Percentiles rank a stretch among this genome's conserved stretches.
Evolutionary conservation across 75 land plant genomes (phyloP).

Genomic region (Selaginella moellendorffii): DNA sequence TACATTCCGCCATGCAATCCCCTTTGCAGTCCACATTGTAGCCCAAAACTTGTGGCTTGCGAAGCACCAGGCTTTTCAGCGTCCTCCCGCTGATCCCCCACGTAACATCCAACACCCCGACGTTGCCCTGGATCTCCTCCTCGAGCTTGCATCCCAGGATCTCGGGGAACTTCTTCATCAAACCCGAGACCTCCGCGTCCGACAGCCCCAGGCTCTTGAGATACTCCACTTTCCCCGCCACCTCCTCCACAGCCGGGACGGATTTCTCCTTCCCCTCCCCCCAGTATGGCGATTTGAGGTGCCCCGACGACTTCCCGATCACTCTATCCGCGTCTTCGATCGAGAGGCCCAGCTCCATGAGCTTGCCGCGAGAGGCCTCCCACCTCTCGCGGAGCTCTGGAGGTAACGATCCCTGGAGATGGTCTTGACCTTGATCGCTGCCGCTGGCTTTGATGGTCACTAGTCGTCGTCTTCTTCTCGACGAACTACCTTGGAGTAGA

Average conservation of each 20-base stretch:
- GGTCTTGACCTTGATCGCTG: too few relatives aligned
- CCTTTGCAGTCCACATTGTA: slow-evolving; percentile 93
- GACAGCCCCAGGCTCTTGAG: slow-evolving; percentile 45
- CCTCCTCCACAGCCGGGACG: slow-evolving; percentile 33
- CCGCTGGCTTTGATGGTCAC: too few relatives aligned
- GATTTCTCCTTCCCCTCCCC: slow-evolving; percentile 50
- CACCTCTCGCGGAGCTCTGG: too few relatives aligned
- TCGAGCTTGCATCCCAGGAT: slow-evolving; percentile 68
- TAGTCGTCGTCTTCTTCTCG: too few relatives aligned
- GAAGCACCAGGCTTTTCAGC: slow-evolving; percentile 48
- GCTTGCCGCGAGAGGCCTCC: slow-evolving; percentile 37
- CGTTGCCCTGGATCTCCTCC: slow-evolving; percentile 47
- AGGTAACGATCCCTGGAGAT: too few relatives aligned
- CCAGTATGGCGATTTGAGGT: slow-evolving; percentile 78
- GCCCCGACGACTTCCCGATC: slow-evolving; percentile 73
- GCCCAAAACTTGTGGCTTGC: slow-evolving; percentile 85
- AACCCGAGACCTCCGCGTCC: slow-evolving; percentile 46
- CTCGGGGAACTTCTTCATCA: slow-evolving; percentile 88
- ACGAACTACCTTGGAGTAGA: too few relatives aligned
- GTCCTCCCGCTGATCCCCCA: slow-evolving; percentile 86
- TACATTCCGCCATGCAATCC: slow-evolving; percentile 84
- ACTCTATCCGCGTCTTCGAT: slow-evolving; percentile 48
- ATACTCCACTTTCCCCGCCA: slow-evolving; percentile 36
- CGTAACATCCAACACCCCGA: slow-evolving; percentile 40
- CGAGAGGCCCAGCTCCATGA: slow-evolving; percentile 34